These are phyloP conservation scores for Zalaria sp. DNA, from an alignment of 2,329 filamentous ascomycete species.

Conservation along the genomic window DNA sequence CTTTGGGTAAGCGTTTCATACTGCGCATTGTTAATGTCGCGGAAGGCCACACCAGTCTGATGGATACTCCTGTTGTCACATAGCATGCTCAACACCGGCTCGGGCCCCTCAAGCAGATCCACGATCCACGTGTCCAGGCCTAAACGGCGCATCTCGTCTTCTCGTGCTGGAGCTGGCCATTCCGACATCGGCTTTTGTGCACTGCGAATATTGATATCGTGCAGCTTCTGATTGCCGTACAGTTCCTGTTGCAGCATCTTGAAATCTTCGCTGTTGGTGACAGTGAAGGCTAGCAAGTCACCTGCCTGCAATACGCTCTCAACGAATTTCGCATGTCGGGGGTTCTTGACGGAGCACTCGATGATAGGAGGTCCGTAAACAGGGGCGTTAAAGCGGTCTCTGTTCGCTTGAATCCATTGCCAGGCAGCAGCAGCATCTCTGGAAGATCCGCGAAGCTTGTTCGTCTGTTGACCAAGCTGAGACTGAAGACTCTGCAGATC, in stretches of 20 bases:
- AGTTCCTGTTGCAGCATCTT: constrained; percentile 55
- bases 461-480: constrained; percentile 58
- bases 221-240: constrained; percentile 48
- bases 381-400: constrained; percentile 53
- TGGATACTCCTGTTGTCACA: constrained; percentile 61
- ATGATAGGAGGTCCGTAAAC: constrained; percentile 73
- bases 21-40: constrained; percentile 51
- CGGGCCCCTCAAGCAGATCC: constrained; percentile 68
- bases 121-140: constrained; percentile 72
- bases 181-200: constrained; percentile 39
- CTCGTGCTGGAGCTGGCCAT: constrained; percentile 41
- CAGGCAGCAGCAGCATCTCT: constrained; percentile 55
- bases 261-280: constrained; percentile 63
- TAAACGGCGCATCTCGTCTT: constrained; percentile 38
- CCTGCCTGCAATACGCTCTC: constrained; percentile 41
- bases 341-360: constrained; percentile 64
- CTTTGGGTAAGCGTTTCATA: constrained; percentile 49
- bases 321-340: constrained; percentile 46
- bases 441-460: constrained; percentile 46
- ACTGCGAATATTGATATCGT: constrained; percentile 57
- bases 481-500: constrained; percentile 53
- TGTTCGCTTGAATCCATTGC: constrained; percentile 68
- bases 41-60: constrained; percentile 48
- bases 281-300: constrained; percentile 53
- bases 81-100: constrained; percentile 74